Evolutionary conservation across 2,329 filamentous ascomycete species (phyloP).

Genomic region (Pseudocercospora eumusae): DNA sequence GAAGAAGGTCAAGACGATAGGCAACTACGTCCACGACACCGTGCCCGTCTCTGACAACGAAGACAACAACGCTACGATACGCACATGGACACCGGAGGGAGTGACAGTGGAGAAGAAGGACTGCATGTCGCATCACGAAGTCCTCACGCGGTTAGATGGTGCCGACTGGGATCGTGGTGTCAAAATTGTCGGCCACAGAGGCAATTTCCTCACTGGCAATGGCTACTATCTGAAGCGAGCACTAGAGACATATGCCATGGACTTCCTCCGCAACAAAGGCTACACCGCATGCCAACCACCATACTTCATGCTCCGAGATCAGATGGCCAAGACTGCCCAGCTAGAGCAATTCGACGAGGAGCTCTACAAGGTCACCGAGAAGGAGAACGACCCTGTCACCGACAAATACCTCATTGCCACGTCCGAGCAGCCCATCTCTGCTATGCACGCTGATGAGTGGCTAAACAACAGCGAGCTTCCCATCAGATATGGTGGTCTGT

Average conservation of each 20-base stretch:
- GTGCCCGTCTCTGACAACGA: constrained; percentile 83
- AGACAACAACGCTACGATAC: constrained; percentile 74
- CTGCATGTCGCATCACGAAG: constrained; percentile 89
- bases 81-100: constrained; percentile 78
- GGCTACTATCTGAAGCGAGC: constrained; percentile 91
- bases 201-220: constrained; percentile 88
- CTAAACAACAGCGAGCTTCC: constrained; percentile 80
- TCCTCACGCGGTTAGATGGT: constrained; percentile 81
- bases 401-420: constrained; percentile 86
- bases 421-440: constrained; percentile 92
- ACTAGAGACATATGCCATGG: constrained; percentile 89
- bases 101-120: constrained; percentile 72
- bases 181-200: constrained; percentile 91
- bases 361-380: constrained; percentile 88
- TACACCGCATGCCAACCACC: constrained; percentile 66
- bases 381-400: constrained; percentile 74
- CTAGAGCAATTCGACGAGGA: constrained; percentile 97
- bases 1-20: constrained; percentile 78
- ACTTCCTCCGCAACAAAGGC: constrained; percentile 79
- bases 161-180: constrained; percentile 91
- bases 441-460: constrained; percentile 88
- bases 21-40: constrained; percentile 87
- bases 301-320: constrained; percentile 90
- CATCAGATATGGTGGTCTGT: constrained; percentile 85
- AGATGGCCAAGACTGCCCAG: constrained; percentile 98